phyloP scores from a whole-genome alignment of 441 rosid species.

The Populus hybrid region DNA sequence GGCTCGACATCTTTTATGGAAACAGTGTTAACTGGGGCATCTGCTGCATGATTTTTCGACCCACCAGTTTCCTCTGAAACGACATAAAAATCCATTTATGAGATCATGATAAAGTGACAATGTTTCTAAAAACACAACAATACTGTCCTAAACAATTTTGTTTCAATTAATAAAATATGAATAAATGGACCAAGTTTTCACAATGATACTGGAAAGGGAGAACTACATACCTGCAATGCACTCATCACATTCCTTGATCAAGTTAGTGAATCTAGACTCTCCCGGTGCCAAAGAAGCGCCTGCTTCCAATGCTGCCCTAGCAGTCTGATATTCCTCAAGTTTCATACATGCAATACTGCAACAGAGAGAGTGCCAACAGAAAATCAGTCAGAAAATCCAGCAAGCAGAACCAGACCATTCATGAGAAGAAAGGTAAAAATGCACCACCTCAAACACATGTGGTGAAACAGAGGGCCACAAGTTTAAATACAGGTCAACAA shows the following conservation, averaged over 20 bases:
- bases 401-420: neutral
- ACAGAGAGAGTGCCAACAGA: constrained; percentile 9
- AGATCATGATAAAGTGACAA: neutral
- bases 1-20: constrained; percentile 23
- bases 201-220: neutral
- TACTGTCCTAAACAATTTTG: neutral
- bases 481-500: neutral
- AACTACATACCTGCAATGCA: constrained; percentile 45
- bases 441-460: neutral
- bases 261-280: constrained; percentile 49
- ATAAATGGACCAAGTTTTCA: neutral
- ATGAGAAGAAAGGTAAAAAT: neutral
- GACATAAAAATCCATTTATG: neutral
- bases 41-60: constrained; percentile 18
- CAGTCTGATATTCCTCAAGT: constrained; percentile 76
- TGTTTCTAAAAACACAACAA: neutral
- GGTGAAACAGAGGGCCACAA: neutral
- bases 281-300: constrained; percentile 55
- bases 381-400: neutral
- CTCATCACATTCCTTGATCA: constrained; percentile 67
- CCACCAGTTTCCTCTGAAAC: constrained; percentile 34
- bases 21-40: constrained; percentile 13
- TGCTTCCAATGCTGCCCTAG: constrained; percentile 67
- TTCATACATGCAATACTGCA: constrained; percentile 75
- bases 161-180: neutral